A percentile compares a stretch with the other conserved stretches of the same genome.
Conservation (phyloP, 345 rosid species). For the Raphanus raphanistrum region DNA sequence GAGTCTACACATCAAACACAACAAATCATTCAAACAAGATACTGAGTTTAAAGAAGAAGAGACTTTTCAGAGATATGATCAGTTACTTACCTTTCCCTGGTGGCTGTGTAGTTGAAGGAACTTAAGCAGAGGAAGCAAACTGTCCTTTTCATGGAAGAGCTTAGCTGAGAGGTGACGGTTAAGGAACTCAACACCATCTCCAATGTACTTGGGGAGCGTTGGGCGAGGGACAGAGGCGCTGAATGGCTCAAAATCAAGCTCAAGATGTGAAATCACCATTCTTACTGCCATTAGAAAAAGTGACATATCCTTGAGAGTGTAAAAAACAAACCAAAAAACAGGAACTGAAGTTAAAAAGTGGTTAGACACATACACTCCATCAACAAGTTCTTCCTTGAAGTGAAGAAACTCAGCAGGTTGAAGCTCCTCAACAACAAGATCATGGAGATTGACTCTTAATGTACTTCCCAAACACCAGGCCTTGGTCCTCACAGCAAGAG, state of each 20-base stretch:
- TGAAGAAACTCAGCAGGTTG: slow-evolving; percentile 74
- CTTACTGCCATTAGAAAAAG: slow-evolving; percentile 44
- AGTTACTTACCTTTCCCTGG: slow-evolving; percentile 63
- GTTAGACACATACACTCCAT: slow-evolving; percentile 62
- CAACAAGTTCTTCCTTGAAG: slow-evolving; percentile 95
- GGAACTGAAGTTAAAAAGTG: not conserved
- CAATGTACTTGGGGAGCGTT: slow-evolving; percentile 80
- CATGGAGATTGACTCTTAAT: slow-evolving; percentile 77
- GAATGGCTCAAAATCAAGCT: slow-evolving; percentile 95
- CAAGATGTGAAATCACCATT: slow-evolving; percentile 85
- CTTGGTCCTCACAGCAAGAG: slow-evolving; percentile 91
- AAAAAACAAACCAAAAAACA: not conserved
- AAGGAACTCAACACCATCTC: slow-evolving; percentile 96
- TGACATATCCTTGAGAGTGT: not conserved
- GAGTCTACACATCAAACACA: slow-evolving; percentile 45
- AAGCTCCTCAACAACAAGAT: slow-evolving; percentile 82
- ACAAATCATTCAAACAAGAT: not conserved
- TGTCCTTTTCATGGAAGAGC: slow-evolving; percentile 94
- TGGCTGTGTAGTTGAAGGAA: slow-evolving; percentile 83
- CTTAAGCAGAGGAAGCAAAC: slow-evolving; percentile 85
- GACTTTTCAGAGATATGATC: too few relatives aligned
- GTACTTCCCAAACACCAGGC: slow-evolving; percentile 98
- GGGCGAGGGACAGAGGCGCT: slow-evolving; percentile 88
- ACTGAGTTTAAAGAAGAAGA: not conserved
- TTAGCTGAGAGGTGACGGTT: slow-evolving; percentile 95